phyloP scores from a whole-genome alignment of 495 filamentous ascomycete species.

The Aspergillus sparsus region DNA sequence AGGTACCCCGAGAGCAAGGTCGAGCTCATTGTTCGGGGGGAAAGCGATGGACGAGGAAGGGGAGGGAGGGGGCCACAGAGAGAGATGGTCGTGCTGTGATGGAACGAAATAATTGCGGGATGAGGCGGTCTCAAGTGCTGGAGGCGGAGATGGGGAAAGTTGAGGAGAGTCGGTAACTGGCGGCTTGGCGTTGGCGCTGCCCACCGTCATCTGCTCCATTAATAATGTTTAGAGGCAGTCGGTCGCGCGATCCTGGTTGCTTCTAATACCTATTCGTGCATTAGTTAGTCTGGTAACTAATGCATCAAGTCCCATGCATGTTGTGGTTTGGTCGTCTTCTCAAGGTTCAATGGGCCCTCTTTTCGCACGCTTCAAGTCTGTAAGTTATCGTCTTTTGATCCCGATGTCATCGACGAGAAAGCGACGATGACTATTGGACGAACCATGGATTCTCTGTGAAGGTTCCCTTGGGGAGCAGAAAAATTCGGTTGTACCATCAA shows the following conservation, averaged over 20 bases:
- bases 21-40: conserved; percentile 43
- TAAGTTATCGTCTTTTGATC: background rate
- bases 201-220: conserved; percentile 14
- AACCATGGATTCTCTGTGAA: no score
- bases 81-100: conserved; percentile 8
- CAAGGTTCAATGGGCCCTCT: background rate
- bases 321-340: background rate
- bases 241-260: background rate
- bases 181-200: conserved; percentile 35
- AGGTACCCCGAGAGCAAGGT: conserved; percentile 42
- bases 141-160: conserved; percentile 40
- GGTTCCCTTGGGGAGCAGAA: background rate
- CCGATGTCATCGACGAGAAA: conserved; percentile 12
- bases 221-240: conserved; percentile 10
- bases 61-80: conserved; percentile 5
- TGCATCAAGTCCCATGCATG: background rate
- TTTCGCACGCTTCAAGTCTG: background rate
- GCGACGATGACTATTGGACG: conserved; percentile 15
- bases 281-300: background rate
- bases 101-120: conserved; percentile 22
- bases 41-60: conserved; percentile 17
- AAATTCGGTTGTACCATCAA: conserved; percentile 12
- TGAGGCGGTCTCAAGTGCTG: conserved; percentile 24
- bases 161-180: conserved; percentile 31
- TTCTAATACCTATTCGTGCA: background rate